A percentile compares a stretch with the other conserved stretches of the same genome.
Conservation (phyloP, 2,329 filamentous ascomycete genomes). For the Pyrenophora seminiperda region DNA sequence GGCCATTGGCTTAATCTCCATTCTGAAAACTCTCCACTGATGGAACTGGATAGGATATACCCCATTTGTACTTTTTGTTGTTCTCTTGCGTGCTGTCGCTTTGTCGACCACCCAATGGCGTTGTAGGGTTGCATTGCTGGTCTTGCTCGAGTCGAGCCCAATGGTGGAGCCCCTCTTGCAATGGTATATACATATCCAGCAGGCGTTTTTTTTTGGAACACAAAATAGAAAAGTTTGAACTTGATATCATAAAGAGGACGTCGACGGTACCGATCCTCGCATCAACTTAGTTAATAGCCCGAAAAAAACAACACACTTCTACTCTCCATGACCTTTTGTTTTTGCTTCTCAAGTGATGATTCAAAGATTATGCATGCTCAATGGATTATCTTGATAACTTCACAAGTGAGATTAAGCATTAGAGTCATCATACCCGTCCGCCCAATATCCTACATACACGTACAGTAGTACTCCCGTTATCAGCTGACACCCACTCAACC, state of each 20-base stretch:
- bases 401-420: too few species aligned
- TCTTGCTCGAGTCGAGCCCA: slow-evolving; percentile 18
- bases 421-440: too few species aligned
- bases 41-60: slow-evolving; percentile 37
- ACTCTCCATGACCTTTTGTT: neutral
- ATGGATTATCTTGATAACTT: too few species aligned
- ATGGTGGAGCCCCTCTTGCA: slow-evolving; percentile 19
- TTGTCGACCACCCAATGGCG: slow-evolving; percentile 11
- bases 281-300: slow-evolving; percentile 9
- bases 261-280: neutral
- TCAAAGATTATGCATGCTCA: neutral
- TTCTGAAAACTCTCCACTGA: slow-evolving; percentile 22
- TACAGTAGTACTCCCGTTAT: too few species aligned
- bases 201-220: slow-evolving; percentile 2
- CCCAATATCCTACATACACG: too few species aligned
- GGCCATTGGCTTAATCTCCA: slow-evolving; percentile 19
- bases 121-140: slow-evolving; percentile 12
- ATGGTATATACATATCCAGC: slow-evolving; percentile 10
- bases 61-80: slow-evolving; percentile 11
- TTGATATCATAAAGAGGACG: neutral
- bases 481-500: too few species aligned
- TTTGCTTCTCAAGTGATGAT: too few species aligned
- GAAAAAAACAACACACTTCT: slow-evolving; percentile 11
- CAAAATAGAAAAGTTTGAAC: slow-evolving; percentile 4
- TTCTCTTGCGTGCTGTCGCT: slow-evolving; percentile 12